Percentiles rank a stretch among this genome's conserved stretches.
Evolutionary conservation across 1,284 basidiomycete species (phyloP).

Genomic region (Wallemia hederae): DNA sequence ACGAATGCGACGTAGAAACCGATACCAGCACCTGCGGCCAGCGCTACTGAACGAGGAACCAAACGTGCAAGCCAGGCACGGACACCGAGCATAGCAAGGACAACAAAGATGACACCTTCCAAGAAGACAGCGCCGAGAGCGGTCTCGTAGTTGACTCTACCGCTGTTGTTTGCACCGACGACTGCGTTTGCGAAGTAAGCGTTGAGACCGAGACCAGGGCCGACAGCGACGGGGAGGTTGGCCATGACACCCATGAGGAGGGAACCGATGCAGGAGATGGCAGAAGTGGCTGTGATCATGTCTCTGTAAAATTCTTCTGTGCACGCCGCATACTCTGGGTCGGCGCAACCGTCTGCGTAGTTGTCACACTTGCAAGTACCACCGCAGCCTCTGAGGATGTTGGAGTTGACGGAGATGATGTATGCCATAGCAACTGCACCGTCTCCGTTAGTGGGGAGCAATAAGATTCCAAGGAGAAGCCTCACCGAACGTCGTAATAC

Average conservation of each 20-base stretch:
- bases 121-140: slow-evolving; percentile 52
- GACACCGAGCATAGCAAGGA: slow-evolving; percentile 50
- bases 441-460: background rate
- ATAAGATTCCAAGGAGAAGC: too few relatives aligned
- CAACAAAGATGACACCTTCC: slow-evolving; percentile 43
- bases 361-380: slow-evolving; percentile 44
- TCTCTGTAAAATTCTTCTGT: slow-evolving; percentile 36
- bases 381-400: slow-evolving; percentile 42
- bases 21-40: slow-evolving; percentile 60
- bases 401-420: slow-evolving; percentile 16
- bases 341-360: slow-evolving; percentile 10
- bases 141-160: slow-evolving; percentile 44
- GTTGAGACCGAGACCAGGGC: slow-evolving; percentile 30
- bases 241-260: slow-evolving; percentile 56
- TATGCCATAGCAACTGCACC: slow-evolving; percentile 14
- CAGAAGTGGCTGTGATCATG: slow-evolving; percentile 38
- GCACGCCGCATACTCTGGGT: slow-evolving; percentile 34
- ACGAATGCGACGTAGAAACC: slow-evolving; percentile 34
- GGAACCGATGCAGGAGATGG: slow-evolving; percentile 40
- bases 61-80: slow-evolving; percentile 70
- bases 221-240: slow-evolving; percentile 46
- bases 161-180: slow-evolving; percentile 49
- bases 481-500: slow-evolving; percentile 44
- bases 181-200: slow-evolving; percentile 69
- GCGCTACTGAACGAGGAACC: slow-evolving; percentile 58